Conservation (phyloP, 2,329 filamentous ascomycete species). For the Pyrenophora tritici-repentis region DNA sequence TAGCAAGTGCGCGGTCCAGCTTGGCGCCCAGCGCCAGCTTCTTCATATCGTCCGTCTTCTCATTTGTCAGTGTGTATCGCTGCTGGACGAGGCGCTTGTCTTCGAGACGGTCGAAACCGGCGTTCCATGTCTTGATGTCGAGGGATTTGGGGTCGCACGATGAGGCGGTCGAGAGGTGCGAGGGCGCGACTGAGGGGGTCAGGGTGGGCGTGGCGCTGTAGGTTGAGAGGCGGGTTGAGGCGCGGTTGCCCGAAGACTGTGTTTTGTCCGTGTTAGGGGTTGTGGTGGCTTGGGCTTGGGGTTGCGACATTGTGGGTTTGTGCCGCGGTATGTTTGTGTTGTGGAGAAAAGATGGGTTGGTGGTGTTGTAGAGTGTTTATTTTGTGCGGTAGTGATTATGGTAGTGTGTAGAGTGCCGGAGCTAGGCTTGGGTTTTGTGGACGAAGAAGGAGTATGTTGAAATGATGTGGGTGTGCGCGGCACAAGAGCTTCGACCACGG, state of each 20-base stretch:
- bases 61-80: constrained; percentile 75
- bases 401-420: constrained; percentile 1
- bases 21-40: constrained; percentile 90
- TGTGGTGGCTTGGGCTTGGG: constrained; percentile 1
- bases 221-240: constrained; percentile 55
- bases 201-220: constrained; percentile 58
- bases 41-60: constrained; percentile 80
- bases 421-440: constrained; percentile 6
- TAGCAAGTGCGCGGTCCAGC: constrained; percentile 82
- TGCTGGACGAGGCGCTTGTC: constrained; percentile 84
- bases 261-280: constrained; percentile 34
- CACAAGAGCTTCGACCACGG: constrained; percentile 22
- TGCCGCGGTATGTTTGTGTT: constrained; percentile 6
- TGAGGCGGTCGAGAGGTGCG: constrained; percentile 44
- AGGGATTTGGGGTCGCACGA: constrained; percentile 57
- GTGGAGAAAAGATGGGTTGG: background rate
- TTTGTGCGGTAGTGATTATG: background rate
- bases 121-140: constrained; percentile 76
- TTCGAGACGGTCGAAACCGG: constrained; percentile 83
- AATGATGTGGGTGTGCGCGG: constrained; percentile 2
- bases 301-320: constrained; percentile 21
- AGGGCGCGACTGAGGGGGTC: constrained; percentile 56
- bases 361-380: no score
- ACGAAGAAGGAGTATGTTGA: constrained; percentile 3
- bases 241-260: constrained; percentile 44